Percentiles rank a stretch among this genome's conserved stretches.
Conservation (phyloP, 768 basidiomycete genomes). For the Cystoderma amianthinum region DNA sequence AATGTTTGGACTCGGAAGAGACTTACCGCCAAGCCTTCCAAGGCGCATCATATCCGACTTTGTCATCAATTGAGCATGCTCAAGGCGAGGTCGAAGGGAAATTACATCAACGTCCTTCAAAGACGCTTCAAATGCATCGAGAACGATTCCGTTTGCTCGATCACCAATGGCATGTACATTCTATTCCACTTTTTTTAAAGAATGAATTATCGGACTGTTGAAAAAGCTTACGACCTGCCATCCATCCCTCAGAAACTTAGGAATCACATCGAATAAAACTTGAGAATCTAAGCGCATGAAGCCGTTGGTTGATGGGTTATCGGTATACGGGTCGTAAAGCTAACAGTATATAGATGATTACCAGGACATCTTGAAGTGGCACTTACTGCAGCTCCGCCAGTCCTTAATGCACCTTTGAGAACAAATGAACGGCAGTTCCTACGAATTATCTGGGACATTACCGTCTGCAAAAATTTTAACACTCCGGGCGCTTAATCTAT, state of each 20-base stretch:
- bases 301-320: slow-evolving; percentile 69
- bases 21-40: slow-evolving; percentile 71
- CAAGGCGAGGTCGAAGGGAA: slow-evolving; percentile 70
- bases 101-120: slow-evolving; percentile 54
- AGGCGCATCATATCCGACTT: slow-evolving; percentile 70
- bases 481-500: slow-evolving; percentile 63
- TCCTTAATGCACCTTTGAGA: slow-evolving; percentile 69
- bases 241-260: slow-evolving; percentile 66
- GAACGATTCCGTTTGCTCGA: slow-evolving; percentile 75
- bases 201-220: neutral
- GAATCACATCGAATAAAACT: slow-evolving; percentile 54
- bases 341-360: slow-evolving; percentile 16
- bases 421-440: slow-evolving; percentile 1
- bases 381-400: slow-evolving; percentile 82
- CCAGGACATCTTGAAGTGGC: neutral
- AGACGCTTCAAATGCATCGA: slow-evolving; percentile 76
- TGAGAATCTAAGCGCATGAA: slow-evolving; percentile 69
- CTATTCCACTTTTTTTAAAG: slow-evolving; percentile 25
- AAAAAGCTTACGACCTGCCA: slow-evolving; percentile 79
- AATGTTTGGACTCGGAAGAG: slow-evolving; percentile 1
- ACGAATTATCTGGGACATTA: slow-evolving; percentile 13
- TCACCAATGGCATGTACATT: slow-evolving; percentile 89
- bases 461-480: slow-evolving; percentile 78
- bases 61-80: slow-evolving; percentile 87
- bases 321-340: slow-evolving; percentile 79